Conservation (phyloP, 176 grass and related monocot genomes). For the Triticum urartu region DNA sequence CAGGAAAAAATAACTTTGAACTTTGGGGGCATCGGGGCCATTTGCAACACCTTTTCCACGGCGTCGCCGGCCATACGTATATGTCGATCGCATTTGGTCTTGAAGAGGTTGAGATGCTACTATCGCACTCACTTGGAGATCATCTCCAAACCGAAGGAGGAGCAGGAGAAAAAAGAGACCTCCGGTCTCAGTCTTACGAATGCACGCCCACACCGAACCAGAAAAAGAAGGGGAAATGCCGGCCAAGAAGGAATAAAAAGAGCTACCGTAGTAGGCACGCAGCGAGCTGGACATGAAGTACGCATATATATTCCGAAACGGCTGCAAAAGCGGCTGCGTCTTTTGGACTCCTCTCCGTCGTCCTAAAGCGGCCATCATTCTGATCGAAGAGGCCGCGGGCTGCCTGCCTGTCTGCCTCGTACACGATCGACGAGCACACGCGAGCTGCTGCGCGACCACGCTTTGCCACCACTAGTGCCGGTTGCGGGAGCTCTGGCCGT, state of each 20-base stretch:
- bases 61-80: not conserved
- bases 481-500: not conserved
- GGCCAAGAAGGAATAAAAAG: not conserved
- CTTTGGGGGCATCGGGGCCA: not conserved
- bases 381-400: not conserved
- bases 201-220: not conserved
- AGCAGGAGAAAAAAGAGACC: no score
- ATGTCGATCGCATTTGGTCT: no score
- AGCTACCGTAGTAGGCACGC: no score
- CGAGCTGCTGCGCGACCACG: not conserved
- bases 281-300: constrained; percentile 9
- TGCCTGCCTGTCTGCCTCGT: not conserved
- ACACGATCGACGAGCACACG: not conserved
- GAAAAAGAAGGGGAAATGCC: not conserved
- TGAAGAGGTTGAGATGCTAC: no score
- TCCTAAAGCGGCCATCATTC: constrained; percentile 30
- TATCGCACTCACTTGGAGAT: no score
- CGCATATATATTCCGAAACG: constrained; percentile 8
- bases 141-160: no score
- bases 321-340: constrained; percentile 24
- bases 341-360: constrained; percentile 19
- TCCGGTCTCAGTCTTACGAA: not conserved
- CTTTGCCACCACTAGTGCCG: not conserved
- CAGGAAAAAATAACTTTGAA: not conserved
- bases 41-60: not conserved